A percentile compares a stretch with the other conserved stretches of the same genome.
phyloP scores from a whole-genome alignment of 1,139 yeast genomes.

The Taphrina flavorubra region DNA sequence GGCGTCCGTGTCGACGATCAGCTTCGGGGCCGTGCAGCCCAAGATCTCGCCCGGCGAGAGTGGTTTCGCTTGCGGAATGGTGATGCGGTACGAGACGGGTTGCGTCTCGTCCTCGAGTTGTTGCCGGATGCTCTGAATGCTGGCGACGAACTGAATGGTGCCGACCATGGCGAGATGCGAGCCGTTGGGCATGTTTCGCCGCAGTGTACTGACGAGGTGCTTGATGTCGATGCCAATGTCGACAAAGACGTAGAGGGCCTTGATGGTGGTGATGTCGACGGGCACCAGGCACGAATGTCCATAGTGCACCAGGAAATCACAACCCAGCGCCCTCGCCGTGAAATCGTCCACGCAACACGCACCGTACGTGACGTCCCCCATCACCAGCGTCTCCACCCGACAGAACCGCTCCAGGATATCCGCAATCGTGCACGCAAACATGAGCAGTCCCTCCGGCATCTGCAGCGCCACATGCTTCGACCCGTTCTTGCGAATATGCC shows the following conservation, averaged over 20 bases:
- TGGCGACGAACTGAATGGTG: constrained; percentile 95
- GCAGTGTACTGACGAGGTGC: constrained; percentile 78
- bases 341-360: constrained; percentile 98
- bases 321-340: constrained; percentile 88
- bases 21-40: constrained; percentile 91
- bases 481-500: constrained; percentile 78
- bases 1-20: constrained; percentile 69
- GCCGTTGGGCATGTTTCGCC: constrained; percentile 70
- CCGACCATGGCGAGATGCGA: constrained; percentile 80
- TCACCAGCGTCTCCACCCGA: constrained; percentile 81
- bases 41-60: constrained; percentile 93
- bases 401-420: constrained; percentile 91
- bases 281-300: constrained; percentile 98
- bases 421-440: constrained; percentile 82
- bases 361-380: constrained; percentile 99
- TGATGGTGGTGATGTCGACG: constrained; percentile 84
- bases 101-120: constrained; percentile 52
- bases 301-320: constrained; percentile 93
- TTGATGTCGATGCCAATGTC: constrained; percentile 85
- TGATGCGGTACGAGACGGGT: constrained; percentile 54
- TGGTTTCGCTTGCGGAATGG: constrained; percentile 92
- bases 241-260: constrained; percentile 92
- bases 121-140: constrained; percentile 77
- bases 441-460: constrained; percentile 95
- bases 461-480: constrained; percentile 88